A percentile compares a stretch with the other conserved stretches of the same genome.
phyloP scores from a whole-genome alignment of 805 yeast genomes.

The Ascoidea rubescens region DNA sequence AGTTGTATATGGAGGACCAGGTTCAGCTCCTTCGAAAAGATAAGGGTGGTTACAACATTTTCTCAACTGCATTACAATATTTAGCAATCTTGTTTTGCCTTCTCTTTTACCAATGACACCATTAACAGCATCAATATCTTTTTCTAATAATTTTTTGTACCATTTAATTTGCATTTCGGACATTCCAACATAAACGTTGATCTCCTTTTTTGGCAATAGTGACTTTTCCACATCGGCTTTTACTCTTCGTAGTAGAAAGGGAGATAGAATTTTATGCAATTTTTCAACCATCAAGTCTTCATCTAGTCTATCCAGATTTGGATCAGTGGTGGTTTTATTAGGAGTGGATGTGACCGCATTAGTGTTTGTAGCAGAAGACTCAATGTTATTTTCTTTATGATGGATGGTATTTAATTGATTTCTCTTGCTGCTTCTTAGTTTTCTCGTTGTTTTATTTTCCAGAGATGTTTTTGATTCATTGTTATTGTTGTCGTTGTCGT shows the following conservation, averaged over 20 bases:
- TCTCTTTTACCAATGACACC: conserved; percentile 69
- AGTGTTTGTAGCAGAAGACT: no score
- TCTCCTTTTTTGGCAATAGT: conserved; percentile 58
- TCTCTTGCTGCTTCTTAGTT: no score
- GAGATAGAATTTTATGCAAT: conserved; percentile 61
- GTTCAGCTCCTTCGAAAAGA: conserved; percentile 77
- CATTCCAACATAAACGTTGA: conserved; percentile 63
- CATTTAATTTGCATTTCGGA: conserved; percentile 66
- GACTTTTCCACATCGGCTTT: conserved; percentile 75
- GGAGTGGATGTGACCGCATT: no score
- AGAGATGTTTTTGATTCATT: conserved; percentile 10
- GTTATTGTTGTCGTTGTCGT: conserved; percentile 16
- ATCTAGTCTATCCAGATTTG: conserved; percentile 11
- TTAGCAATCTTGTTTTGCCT: conserved; percentile 59
- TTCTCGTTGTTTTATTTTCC: no score
- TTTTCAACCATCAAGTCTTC: conserved; percentile 49
- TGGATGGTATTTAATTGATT: no score
- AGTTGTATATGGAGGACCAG: conserved; percentile 79
- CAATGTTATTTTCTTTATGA: no score
- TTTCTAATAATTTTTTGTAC: conserved; percentile 66
- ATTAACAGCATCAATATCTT: conserved; percentile 74
- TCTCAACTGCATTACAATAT: conserved; percentile 75
- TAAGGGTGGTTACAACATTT: conserved; percentile 83
- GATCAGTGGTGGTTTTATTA: not conserved
- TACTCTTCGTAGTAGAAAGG: conserved; percentile 63